Evolutionary conservation across 1,139 yeast species (phyloP).

Genomic region (Saccharomyces hybrid): DNA sequence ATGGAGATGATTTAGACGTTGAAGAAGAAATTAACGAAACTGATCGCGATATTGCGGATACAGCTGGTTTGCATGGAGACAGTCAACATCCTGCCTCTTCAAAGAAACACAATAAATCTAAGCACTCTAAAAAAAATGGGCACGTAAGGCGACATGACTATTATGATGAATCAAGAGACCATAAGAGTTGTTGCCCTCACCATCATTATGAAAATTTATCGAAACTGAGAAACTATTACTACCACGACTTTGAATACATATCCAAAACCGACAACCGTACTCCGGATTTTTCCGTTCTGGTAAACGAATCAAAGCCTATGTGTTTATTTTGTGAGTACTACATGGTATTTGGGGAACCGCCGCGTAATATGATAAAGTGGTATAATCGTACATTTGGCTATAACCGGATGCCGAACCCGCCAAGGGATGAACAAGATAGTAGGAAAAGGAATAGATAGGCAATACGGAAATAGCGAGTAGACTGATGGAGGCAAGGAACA

Average conservation of each 20-base stretch:
- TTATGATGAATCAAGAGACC: conserved; percentile 2
- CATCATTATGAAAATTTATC: conserved; percentile 5
- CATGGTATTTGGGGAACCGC: conserved; percentile 47
- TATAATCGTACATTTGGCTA: conserved; percentile 34
- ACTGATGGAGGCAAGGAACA: background rate
- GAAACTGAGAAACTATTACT: conserved; percentile 12
- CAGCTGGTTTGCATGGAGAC: background rate
- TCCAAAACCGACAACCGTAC: conserved; percentile 8
- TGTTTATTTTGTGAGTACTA: conserved; percentile 60
- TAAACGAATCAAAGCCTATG: conserved; percentile 21
- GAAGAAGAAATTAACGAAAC: background rate
- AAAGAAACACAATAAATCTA: background rate
- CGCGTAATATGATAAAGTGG: conserved; percentile 43
- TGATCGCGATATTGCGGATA: background rate
- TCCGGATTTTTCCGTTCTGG: conserved; percentile 26
- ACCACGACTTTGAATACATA: conserved; percentile 18
- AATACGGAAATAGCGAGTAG: background rate
- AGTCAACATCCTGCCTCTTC: background rate
- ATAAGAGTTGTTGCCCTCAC: conserved; percentile 11
- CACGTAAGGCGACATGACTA: conserved; percentile 3
- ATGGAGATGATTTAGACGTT: background rate
- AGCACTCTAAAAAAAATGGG: background rate
- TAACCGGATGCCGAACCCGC: conserved; percentile 16
- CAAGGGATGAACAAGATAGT: conserved; percentile 6
- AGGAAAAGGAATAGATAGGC: conserved; percentile 18